Evolutionary conservation across 768 basidiomycete genomes (phyloP), one percentile per base, ranked within the genome.

Genomic region (Boletales sp.): DNA sequence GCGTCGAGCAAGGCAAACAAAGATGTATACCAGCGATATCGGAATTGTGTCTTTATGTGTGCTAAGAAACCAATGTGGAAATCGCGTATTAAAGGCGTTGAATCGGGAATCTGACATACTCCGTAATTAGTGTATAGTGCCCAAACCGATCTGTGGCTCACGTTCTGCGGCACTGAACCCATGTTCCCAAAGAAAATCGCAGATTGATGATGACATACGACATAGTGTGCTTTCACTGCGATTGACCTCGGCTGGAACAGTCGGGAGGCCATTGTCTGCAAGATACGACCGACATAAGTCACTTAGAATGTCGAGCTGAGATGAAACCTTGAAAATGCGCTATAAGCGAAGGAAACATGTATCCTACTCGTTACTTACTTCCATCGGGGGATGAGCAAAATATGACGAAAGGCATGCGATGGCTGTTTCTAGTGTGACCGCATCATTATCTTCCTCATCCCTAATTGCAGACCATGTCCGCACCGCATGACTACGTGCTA

Each of bases 11-110:
- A 86, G 65, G 15, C 76, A 73, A 12, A 79, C 73, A 51, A 83
- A 86, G 19, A 83, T 59, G 63, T 79, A 81, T 35, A 77, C 77
- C 38, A 86, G 68, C 11, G 81, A 81, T 42, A 86, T 76, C 0
- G 84, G 83, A 39, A 86, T 74, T 0, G 81, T 77, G 19, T 64
- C 63, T 49, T 72, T 80, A 57, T 76, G 66, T 1, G 72, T 71
- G 2, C 69, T 70, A 18, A 86, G 71, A 57, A 84, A 82, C 47
- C 68, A 60, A 54, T 84, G 83, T 15, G 84, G 83, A 53, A 83
- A 84, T 41, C 77, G 76, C 52, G 81, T 78, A 44, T 70, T 59
- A n/a, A 81, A 67, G 32, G 71, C 54, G 46, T 72, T 66, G 56
- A 77, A 81, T 13, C 58, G 59, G n/a, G 59, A 38, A 5, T 62